Conservation (phyloP, 2,329 filamentous ascomycete genomes). For the Alternaria rosae region DNA sequence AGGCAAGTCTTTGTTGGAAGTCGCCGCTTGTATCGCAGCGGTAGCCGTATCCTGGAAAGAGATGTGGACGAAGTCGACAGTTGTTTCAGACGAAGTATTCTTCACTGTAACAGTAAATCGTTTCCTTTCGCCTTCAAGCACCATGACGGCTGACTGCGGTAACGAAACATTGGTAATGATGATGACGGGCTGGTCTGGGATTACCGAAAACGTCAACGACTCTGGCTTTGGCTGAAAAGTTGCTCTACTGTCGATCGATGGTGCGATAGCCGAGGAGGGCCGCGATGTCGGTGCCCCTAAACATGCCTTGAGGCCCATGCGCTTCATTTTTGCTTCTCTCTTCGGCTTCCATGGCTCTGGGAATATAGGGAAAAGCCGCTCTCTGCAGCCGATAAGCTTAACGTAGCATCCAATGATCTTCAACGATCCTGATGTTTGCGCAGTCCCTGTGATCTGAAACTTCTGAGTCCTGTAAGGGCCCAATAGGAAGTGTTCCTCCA, state of each 20-base stretch:
- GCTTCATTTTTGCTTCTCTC: conserved; percentile 76
- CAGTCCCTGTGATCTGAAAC: conserved; percentile 73
- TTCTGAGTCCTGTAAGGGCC: conserved; percentile 85
- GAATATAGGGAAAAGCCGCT: conserved; percentile 86
- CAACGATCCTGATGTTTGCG: conserved; percentile 71
- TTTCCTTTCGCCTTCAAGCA: conserved; percentile 86
- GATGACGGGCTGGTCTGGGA: conserved; percentile 79
- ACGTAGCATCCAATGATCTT: conserved; percentile 80
- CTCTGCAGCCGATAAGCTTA: conserved; percentile 80
- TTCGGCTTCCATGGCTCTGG: conserved; percentile 76
- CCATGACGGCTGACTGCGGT: conserved; percentile 85
- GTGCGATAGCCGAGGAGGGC: conserved; percentile 44
- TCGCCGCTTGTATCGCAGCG: conserved; percentile 74
- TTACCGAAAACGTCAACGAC: conserved; percentile 73
- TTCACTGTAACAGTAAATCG: conserved; percentile 79
- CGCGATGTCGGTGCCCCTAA: conserved; percentile 58
- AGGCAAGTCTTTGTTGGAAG: conserved; percentile 78
- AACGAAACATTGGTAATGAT: conserved; percentile 78
- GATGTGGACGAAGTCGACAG: conserved; percentile 84
- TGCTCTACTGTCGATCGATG: conserved; percentile 30
- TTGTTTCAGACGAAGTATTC: conserved; percentile 73
- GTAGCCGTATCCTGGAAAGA: conserved; percentile 91
- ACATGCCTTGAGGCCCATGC: conserved; percentile 65
- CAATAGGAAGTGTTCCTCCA: conserved; percentile 70
- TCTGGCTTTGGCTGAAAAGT: conserved; percentile 43